Base-by-base conservation (phyloP, 345 rosid genomes). In the Orychophragmus violaceus region DNA sequence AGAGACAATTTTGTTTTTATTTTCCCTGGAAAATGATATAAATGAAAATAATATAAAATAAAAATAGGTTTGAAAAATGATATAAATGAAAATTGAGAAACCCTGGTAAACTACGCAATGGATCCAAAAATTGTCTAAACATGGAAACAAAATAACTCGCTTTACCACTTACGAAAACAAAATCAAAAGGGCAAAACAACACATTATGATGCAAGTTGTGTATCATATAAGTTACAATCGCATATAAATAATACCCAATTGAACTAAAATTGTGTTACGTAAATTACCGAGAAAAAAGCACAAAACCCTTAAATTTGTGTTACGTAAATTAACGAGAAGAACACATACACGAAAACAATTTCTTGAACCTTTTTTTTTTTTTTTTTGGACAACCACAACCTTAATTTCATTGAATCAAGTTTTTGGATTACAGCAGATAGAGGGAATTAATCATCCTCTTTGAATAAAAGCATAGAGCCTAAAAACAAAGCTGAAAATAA, bases 121-220 rank as follows among this genome's bases (percentile, higher is more conserved):
- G 32, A 29, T 28, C 6, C 30, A 5, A 28, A 28, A 6, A n/a
- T n/a, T n/a, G 27, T 50, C 66, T 14, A 59, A 59, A 69, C 14
- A 33, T 14, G 66, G 30, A 71, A 64, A 33, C 27, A 29, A 46
- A 46, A 64, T 55, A 55, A 63, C 59, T 54, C 64, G 64, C 64
- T 63, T 71, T 46, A 56, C 64, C 25, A 46, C 19, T 35, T 5
- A 64, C 0, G 8, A 48, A 55, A 63, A 63, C 64, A 55, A 71
- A 63, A 71, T 56, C 58, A 33, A 32, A 54, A 55, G 42, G 69
- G 6, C 30, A 63, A 62, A 23, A 9, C 16, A 35, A 46, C 27
- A 71, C 63, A 71, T 71, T 54, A 63, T 54, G 63, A 36, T 46
- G 76, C 67, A 55, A 63, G n/a, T 35, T 63, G 64, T 71, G 76